Conservation (phyloP, 768 basidiomycete genomes). For the Mycena pura region DNA sequence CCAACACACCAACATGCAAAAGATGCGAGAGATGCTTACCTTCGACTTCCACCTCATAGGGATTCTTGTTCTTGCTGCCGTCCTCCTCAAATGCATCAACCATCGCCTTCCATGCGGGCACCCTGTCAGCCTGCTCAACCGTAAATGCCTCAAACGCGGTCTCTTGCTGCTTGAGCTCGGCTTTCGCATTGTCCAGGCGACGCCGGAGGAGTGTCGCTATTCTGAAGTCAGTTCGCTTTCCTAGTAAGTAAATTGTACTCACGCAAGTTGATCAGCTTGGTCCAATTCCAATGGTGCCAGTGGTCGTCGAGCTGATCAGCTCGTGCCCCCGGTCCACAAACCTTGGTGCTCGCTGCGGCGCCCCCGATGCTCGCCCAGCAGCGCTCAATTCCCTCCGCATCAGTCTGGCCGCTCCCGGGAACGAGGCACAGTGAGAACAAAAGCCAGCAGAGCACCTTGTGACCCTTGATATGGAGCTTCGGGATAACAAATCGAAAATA, state of each 20-base stretch:
- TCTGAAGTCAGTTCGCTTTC: neutral
- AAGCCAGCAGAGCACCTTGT: conserved; percentile 15
- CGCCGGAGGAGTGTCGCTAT: conserved; percentile 5
- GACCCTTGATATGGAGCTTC: conserved; percentile 26
- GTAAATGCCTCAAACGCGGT: neutral
- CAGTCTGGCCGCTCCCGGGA: conserved; percentile 29
- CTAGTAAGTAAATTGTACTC: no score
- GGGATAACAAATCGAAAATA: conserved; percentile 24
- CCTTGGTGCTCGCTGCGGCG: conserved; percentile 31
- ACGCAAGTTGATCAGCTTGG: conserved; percentile 34
- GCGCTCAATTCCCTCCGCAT: conserved; percentile 43
- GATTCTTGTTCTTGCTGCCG: no score
- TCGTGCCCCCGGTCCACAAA: conserved; percentile 39
- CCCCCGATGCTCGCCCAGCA: conserved; percentile 39
- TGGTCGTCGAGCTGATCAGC: conserved; percentile 43
- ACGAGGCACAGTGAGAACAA: conserved; percentile 37
- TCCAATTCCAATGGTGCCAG: conserved; percentile 44
- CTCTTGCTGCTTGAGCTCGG: neutral
- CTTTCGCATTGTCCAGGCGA: neutral
- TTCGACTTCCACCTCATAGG: no score
- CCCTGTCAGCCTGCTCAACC: neutral
- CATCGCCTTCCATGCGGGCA: neutral
- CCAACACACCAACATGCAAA: no score
- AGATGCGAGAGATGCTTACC: no score
- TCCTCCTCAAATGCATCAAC: no score